Evolutionary conservation across 2,329 filamentous ascomycete genomes (phyloP).

Genomic region (Colletotrichum noveboracense): DNA sequence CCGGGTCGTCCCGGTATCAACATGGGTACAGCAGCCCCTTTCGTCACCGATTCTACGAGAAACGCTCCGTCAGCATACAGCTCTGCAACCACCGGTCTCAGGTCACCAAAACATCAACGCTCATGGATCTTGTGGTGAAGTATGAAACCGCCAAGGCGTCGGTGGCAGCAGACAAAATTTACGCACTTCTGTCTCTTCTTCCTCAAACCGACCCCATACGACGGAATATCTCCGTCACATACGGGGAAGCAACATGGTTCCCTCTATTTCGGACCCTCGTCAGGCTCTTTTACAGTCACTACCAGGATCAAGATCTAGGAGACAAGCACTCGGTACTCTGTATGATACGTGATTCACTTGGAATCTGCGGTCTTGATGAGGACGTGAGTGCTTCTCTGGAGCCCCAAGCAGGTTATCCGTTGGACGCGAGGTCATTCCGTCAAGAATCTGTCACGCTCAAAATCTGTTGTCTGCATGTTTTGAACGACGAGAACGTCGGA

Average conservation of each 20-base stretch:
- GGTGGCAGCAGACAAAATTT: background rate
- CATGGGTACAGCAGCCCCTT: no score
- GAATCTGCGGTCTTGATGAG: background rate
- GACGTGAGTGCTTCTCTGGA: background rate
- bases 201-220: background rate
- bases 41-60: no score
- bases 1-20: no score
- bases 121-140: accelerated
- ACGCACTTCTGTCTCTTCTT: background rate
- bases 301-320: accelerated
- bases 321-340: background rate
- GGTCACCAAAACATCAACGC: accelerated
- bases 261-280: accelerated
- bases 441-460: no score
- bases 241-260: background rate
- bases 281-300: background rate
- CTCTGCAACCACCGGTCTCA: background rate
- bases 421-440: no score
- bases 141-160: background rate
- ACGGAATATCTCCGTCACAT: accelerated
- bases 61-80: background rate
- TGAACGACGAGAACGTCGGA: no score
- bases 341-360: background rate
- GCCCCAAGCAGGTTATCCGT: no score
- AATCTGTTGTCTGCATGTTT: no score